Evolutionary conservation across 1,139 yeast genomes (phyloP), one percentile per base, ranked within the genome.

Genomic region (Yamadazyma spencermartinsiae): DNA sequence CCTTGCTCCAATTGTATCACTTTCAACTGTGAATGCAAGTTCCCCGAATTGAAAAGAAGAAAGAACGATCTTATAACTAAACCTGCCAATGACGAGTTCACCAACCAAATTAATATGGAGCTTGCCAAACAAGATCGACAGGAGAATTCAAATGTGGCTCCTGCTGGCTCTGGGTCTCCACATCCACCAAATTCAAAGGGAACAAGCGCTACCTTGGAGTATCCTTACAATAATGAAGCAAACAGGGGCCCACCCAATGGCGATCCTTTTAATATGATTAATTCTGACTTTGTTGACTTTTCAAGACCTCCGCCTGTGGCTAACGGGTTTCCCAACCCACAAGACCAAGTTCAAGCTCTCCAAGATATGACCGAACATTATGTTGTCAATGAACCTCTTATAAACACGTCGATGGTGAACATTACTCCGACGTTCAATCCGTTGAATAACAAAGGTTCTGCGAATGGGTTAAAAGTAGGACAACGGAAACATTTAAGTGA

Each of bases 1-100:
- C 90, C 90, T 2, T 83, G 90, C 55, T 81, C 89, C 23, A 83
- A 83, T 57, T 83, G 90, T 55, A 74, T 81, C 35, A 85, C 89
- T 1, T 83, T 83, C 61, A 86, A 86, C 2, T 80, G 87, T 56
- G 88, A 81, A 45, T 83, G 90, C 61, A 65, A 68, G 26, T 68
- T 82, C 35, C 87, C 88, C 11, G 18, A 27, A 14, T 11, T 27
- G 18, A 35, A 27, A 19, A 18, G 28, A 14, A 24, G 34, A 14
- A 20, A 20, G n/a, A 24, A 31, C 15, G 19, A n/a, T 7, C 5
- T 5, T 23, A 7, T 11, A 4, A 8, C 26, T 11, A 23, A 11
- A 23, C 30, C 42, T 4, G 12, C 30, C 13, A 39, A 39, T 25
- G 42, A 39, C 16, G 31, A 32, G n/a, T 25, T 39, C 11, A 39